Evolutionary conservation across 169 alveolate genomes (phyloP), one percentile per base, ranked within the genome.

Genomic region (Sarcocystis neurona): DNA sequence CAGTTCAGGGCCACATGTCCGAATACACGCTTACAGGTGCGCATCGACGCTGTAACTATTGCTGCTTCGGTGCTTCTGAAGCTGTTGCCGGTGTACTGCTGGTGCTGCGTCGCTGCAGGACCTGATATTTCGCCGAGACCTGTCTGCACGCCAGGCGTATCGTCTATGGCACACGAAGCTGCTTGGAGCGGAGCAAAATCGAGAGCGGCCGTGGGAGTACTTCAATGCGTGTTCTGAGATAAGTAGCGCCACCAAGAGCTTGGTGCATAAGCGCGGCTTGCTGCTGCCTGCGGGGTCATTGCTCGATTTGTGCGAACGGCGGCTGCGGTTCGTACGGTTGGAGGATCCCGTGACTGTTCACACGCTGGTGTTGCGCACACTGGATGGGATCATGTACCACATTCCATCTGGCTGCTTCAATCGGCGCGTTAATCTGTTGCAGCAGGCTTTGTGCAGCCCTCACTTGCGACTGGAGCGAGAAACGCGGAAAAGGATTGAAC

Each of bases 181-280:
- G n/a, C 70, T 58, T 6, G 70, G 70, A 2, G 18, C n/a, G 5
- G 70, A 58, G 4, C 70, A 58, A 12, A 58, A 27, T 27, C 18
- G 18, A 58, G n/a, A 58, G 70, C 70, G 70, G 18, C 70, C 70
- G 70, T 58, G 70, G 70, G 70, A 58, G n/a, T 58, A 58, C 70
- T n/a, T n/a, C n/a, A n/a, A n/a, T n/a, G n/a, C n/a, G n/a, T n/a
- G n/a, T n/a, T n/a, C n/a, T n/a, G n/a, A n/a, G n/a, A n/a, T n/a
- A n/a, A n/a, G n/a, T n/a, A n/a, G n/a, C n/a, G n/a, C n/a, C n/a
- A n/a, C n/a, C n/a, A 58, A 58, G 70, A 23, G 39, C 4, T 27
- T 23, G 70, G n/a, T 27, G 39, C 18, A 58, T 58, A 27, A 32
- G 5, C 70, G 70, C 39, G 70, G 70, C 30, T n/a, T n/a, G n/a